phyloP scores from a whole-genome alignment of 1,284 basidiomycete species.

The Ganoderma meredithae region DNA sequence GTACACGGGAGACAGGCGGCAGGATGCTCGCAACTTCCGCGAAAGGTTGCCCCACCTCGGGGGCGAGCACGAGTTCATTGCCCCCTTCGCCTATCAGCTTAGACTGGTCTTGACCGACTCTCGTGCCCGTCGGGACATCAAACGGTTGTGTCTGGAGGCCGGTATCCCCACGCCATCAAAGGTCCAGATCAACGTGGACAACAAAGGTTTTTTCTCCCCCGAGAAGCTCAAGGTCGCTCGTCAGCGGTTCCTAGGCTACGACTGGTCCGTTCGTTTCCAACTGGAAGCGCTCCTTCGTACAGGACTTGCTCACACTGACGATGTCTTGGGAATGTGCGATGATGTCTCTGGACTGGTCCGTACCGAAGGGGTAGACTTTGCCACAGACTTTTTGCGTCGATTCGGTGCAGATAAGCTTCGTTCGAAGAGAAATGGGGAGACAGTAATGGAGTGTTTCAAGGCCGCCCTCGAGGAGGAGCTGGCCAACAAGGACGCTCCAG shows the following conservation, averaged over 20 bases:
- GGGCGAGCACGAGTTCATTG: constrained; percentile 56
- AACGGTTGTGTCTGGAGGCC: constrained; percentile 57
- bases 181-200: constrained; percentile 52
- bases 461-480: constrained; percentile 33
- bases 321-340: constrained; percentile 51
- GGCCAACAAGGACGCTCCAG: constrained; percentile 12
- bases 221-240: constrained; percentile 54
- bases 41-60: constrained; percentile 64
- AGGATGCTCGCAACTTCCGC: constrained; percentile 54
- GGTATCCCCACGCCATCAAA: constrained; percentile 49
- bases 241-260: constrained; percentile 49
- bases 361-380: constrained; percentile 37
- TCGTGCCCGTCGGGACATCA: constrained; percentile 54
- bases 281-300: constrained; percentile 70
- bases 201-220: constrained; percentile 56
- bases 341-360: constrained; percentile 49
- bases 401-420: constrained; percentile 54
- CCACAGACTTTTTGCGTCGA: constrained; percentile 57
- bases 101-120: constrained; percentile 57
- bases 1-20: constrained; percentile 46
- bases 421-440: constrained; percentile 49
- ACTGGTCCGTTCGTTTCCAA: constrained; percentile 74
- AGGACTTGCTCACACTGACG: constrained; percentile 59
- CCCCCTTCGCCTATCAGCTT: constrained; percentile 71
- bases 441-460: constrained; percentile 58